These are phyloP conservation scores for Lathyrus aphaca DNA, from an alignment of 306 rosid genomes.

Conservation along the genomic window DNA sequence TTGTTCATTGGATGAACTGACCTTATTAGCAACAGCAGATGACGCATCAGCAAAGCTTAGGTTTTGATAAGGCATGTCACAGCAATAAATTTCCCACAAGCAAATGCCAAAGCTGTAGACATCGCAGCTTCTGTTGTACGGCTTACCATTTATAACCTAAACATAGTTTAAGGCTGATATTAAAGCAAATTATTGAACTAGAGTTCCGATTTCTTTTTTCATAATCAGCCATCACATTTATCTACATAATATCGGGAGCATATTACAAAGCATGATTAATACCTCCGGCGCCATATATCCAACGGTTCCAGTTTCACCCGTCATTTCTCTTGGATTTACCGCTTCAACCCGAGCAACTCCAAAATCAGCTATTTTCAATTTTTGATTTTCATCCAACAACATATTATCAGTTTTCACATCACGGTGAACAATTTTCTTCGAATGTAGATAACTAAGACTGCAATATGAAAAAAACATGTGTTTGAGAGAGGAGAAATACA, in stretches of 20 bases:
- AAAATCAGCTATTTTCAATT: slow-evolving; percentile 79
- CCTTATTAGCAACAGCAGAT: slow-evolving; percentile 64
- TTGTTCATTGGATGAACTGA: slow-evolving; percentile 31
- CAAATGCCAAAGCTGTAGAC: slow-evolving; percentile 88
- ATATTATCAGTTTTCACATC: slow-evolving; percentile 80
- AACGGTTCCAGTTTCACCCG: slow-evolving; percentile 84
- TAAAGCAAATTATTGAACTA: background rate
- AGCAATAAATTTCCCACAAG: slow-evolving; percentile 85
- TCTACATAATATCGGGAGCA: background rate
- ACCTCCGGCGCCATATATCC: slow-evolving; percentile 99
- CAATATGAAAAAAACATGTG: slow-evolving; percentile 2
- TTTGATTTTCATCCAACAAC: slow-evolving; percentile 55
- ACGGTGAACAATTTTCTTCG: slow-evolving; percentile 77
- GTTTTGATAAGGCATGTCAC: slow-evolving; percentile 73
- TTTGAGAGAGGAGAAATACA: background rate
- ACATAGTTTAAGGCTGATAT: slow-evolving; percentile 6
- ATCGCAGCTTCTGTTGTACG: slow-evolving; percentile 81
- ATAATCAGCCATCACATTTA: background rate
- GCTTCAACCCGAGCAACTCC: slow-evolving; percentile 92
- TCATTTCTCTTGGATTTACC: slow-evolving; percentile 69
- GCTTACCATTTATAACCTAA: slow-evolving; percentile 82
- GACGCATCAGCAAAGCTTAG: slow-evolving; percentile 64
- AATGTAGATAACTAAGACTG: slow-evolving; percentile 82
- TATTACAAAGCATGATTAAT: background rate
- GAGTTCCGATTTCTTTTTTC: slow-evolving; percentile 9